Conservation (phyloP, 768 basidiomycete genomes). For the Mycena alexandri region DNA sequence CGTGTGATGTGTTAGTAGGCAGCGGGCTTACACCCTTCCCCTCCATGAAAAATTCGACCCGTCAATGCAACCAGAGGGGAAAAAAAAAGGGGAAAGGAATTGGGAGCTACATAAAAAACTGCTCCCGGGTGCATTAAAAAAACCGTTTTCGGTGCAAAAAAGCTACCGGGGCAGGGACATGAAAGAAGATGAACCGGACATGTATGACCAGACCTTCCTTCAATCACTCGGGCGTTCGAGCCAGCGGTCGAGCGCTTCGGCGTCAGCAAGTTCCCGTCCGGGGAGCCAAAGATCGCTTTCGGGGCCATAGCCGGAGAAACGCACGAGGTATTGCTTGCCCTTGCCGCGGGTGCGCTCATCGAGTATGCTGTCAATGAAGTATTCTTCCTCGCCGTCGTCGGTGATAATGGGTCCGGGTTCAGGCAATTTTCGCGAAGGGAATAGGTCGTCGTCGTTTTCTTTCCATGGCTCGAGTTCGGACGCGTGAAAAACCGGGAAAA, state of each 20-base stretch:
- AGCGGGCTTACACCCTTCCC: constrained; percentile 6
- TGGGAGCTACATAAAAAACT: background rate
- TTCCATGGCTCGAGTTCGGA: constrained; percentile 39
- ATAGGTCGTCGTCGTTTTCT: constrained; percentile 42
- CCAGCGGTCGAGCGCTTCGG: constrained; percentile 18
- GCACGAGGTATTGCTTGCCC: constrained; percentile 13
- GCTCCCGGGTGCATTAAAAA: too few species aligned
- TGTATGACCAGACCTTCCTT: background rate
- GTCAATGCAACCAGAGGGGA: too few species aligned
- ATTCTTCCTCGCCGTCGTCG: constrained; percentile 24
- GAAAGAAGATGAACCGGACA: background rate
- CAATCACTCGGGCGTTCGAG: background rate
- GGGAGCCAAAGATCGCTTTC: constrained; percentile 47
- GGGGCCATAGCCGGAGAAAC: constrained; percentile 8
- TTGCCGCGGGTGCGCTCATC: too few species aligned
- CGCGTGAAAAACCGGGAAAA: constrained; percentile 47
- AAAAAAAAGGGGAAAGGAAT: background rate
- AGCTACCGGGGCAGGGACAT: too few species aligned
- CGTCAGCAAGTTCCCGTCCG: constrained; percentile 40
- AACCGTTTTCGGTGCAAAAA: too few species aligned
- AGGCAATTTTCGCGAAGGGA: constrained; percentile 39
- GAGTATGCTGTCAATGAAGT: too few species aligned
- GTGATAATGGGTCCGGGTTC: background rate
- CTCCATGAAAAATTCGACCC: background rate
- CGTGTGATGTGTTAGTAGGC: background rate